Evolutionary conservation across 2,329 filamentous ascomycete species (phyloP), one percentile per base, ranked within the genome.

Genomic region (Pseudocercospora eumusae): DNA sequence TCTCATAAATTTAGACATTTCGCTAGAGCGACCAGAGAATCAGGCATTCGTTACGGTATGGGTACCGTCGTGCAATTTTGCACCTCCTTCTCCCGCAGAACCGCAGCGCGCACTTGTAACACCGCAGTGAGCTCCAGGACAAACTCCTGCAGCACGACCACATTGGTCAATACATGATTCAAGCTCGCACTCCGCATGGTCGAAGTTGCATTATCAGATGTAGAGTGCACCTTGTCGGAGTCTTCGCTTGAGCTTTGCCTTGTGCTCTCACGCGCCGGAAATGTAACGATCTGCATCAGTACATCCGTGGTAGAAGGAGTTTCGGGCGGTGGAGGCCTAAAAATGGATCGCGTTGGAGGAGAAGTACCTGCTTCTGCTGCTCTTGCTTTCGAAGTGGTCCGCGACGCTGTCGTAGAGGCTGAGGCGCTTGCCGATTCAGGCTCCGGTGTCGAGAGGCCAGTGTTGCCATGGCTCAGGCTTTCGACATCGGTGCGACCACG

Each of bases 71-170:
- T 28, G 7, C 27, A 8, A 8, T 28, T 9, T 28, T 8, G 27
- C 27, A 28, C 27, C 27, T 7, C 27, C 27, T 54, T 59, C 44
- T 76, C 75, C 50, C 72, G 72, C 3, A 82, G 77, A 47, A 83
- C 72, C 57, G 78, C 79, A 4, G 80, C 80, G 33, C 81, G 71
- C 1, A 81, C 75, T 65, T 82, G 80, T 70, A 82, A 67, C 57
- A 82, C 71, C 4, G 80, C 80, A 10, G 79, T 76, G 11, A 83
- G 61, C 69, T 83, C 81, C 54, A 82, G 68, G 20, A 81, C 74
- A 64, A 83, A 83, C 63, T 82, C 78, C 67, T 82, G 81, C 65
- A 83, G 63, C 9, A 83, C 74, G 5, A 82, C 78, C 44, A 80
- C 76, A 63, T 83, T 83, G 9, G 80, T 82, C 33, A 82, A 71